These are phyloP conservation scores for Yarrowia alimentaria DNA, from an alignment of 805 yeast species.

Conservation along the genomic window DNA sequence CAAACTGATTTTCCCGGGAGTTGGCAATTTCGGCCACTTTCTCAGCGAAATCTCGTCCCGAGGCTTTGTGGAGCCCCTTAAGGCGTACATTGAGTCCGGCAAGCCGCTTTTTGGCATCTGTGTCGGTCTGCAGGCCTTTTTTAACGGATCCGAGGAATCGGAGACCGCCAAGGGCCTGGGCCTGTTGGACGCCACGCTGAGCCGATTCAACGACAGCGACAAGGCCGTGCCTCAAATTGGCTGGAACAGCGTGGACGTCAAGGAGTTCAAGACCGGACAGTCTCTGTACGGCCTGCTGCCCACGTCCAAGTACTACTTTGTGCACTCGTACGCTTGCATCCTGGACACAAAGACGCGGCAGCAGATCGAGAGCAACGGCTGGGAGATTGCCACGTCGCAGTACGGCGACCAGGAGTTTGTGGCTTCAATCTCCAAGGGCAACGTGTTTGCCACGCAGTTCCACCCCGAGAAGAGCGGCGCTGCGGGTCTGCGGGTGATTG, in stretches of 20 bases:
- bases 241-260: slow-evolving; percentile 59
- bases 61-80: slow-evolving; percentile 64
- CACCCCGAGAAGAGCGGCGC: slow-evolving; percentile 98
- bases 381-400: slow-evolving; percentile 70
- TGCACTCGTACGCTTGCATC: slow-evolving; percentile 87
- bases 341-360: slow-evolving; percentile 13
- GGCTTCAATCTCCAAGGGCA: slow-evolving; percentile 75
- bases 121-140: slow-evolving; percentile 90
- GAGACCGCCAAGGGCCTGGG: slow-evolving; percentile 63
- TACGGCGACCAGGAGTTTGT: slow-evolving; percentile 80
- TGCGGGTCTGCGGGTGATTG: slow-evolving; percentile 79
- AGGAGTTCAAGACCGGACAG: slow-evolving; percentile 30
- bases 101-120: slow-evolving; percentile 94
- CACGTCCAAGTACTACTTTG: slow-evolving; percentile 79
- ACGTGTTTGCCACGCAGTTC: slow-evolving; percentile 92
- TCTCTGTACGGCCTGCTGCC: slow-evolving; percentile 63
- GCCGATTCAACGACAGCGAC: slow-evolving; percentile 56
- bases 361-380: slow-evolving; percentile 45
- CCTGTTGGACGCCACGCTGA: slow-evolving; percentile 51
- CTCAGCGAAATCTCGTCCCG: slow-evolving; percentile 64
- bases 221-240: slow-evolving; percentile 97
- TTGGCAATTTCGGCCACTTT: slow-evolving; percentile 95
- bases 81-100: slow-evolving; percentile 67
- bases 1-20: slow-evolving; percentile 85
- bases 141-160: slow-evolving; percentile 71